Evolutionary conservation across 2,329 filamentous ascomycete species (phyloP).

Genomic region (Elsinoe australis): DNA sequence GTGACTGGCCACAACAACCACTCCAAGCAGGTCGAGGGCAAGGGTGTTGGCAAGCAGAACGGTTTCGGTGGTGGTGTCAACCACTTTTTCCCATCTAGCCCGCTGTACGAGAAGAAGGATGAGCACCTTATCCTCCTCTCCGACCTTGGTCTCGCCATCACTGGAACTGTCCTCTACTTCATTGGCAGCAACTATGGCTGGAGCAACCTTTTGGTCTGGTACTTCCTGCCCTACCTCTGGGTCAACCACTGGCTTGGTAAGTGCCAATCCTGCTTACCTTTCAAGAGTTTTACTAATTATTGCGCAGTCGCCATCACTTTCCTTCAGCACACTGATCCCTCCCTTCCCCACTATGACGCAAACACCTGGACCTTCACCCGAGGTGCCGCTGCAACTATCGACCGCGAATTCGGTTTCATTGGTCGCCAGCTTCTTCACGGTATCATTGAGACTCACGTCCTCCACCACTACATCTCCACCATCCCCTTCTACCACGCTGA

Average conservation of each 20-base stretch:
- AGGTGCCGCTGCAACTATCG: conserved; percentile 89
- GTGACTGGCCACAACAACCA: conserved; percentile 96
- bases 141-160: conserved; percentile 66
- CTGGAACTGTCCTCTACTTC: conserved; percentile 53
- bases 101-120: conserved; percentile 85
- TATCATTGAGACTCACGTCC: conserved; percentile 95
- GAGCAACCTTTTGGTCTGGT: conserved; percentile 86
- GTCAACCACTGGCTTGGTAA: conserved; percentile 98
- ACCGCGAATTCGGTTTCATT: conserved; percentile 95
- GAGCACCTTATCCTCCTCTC: conserved; percentile 79
- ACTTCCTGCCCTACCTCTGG: conserved; percentile 90
- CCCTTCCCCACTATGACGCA: conserved; percentile 82
- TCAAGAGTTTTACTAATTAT: conserved; percentile 25
- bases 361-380: conserved; percentile 88
- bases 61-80: conserved; percentile 75
- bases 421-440: conserved; percentile 86
- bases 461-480: conserved; percentile 93
- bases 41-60: conserved; percentile 86
- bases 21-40: conserved; percentile 82
- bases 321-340: conserved; percentile 93
- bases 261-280: conserved; percentile 32
- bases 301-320: conserved; percentile 82
- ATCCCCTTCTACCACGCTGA: conserved; percentile 97
- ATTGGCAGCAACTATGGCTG: conserved; percentile 74
- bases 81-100: conserved; percentile 85